A percentile compares a stretch with the other conserved stretches of the same genome.
These are phyloP conservation scores for Fraxinus xanthoxyloides DNA, from an alignment of 305 asterid genomes.

Conservation along the genomic window DNA sequence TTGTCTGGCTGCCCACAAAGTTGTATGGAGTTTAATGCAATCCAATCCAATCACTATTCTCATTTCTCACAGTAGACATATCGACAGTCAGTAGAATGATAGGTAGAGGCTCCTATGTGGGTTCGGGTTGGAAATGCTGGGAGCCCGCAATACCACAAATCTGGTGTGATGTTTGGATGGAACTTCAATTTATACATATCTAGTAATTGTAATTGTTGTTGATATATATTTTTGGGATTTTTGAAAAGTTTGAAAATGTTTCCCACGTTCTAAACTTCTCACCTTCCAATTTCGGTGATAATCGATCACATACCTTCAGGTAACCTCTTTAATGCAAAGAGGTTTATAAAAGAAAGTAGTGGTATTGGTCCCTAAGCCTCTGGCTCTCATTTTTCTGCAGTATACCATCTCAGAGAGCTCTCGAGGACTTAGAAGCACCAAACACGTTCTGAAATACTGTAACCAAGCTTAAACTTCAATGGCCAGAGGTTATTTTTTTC, in stretches of 20 bases:
- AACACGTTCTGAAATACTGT: not conserved
- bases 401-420: not conserved
- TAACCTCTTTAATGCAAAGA: not conserved
- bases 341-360: not conserved
- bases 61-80: not conserved
- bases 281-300: not conserved
- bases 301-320: not conserved
- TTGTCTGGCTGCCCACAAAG: not conserved
- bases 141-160: not conserved
- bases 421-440: not conserved
- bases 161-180: not conserved
- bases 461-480: not conserved
- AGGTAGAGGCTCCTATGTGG: not conserved
- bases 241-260: too few relatives aligned
- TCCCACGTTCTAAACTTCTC: not conserved
- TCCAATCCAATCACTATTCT: not conserved
- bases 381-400: not conserved
- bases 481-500: not conserved
- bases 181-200: not conserved
- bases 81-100: not conserved
- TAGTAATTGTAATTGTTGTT: not conserved
- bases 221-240: not conserved
- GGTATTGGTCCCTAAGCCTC: not conserved
- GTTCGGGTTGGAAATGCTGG: constrained; percentile 16
- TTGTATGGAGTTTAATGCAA: not conserved